A percentile compares a stretch with the other conserved stretches of the same genome.
These are phyloP conservation scores for Tubosaeta sp. DNA, from an alignment of 768 basidiomycete species.

Conservation along the genomic window DNA sequence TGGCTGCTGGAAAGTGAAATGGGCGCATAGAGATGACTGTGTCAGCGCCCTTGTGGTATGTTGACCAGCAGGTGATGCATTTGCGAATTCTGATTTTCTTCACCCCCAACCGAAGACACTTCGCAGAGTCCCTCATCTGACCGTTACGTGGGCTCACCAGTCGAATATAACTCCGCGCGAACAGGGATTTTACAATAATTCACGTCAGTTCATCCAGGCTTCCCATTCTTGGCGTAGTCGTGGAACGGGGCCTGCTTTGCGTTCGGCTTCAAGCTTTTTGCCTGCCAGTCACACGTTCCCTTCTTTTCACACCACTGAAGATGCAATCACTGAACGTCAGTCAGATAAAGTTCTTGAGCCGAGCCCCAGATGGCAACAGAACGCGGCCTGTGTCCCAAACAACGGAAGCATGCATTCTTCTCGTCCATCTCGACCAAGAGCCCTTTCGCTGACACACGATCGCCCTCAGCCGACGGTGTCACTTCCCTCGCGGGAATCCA, in stretches of 20 bases:
- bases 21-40: conserved; percentile 72
- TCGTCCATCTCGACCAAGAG: conserved; percentile 24
- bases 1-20: conserved; percentile 74
- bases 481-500: conserved; percentile 26
- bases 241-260: background rate
- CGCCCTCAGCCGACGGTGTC: conserved; percentile 14
- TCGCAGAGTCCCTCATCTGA: conserved; percentile 64
- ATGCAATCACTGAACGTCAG: background rate
- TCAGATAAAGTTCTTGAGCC: background rate
- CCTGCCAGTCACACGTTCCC: conserved; percentile 16
- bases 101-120: conserved; percentile 47
- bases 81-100: conserved; percentile 2
- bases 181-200: conserved; percentile 10
- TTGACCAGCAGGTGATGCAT: background rate
- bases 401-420: conserved; percentile 4
- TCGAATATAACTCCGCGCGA: conserved; percentile 25
- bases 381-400: background rate
- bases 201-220: conserved; percentile 7
- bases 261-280: conserved; percentile 14
- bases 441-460: conserved; percentile 27
- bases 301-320: conserved; percentile 4
- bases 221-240: conserved; percentile 21
- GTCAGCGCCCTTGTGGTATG: conserved; percentile 66
- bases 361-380: conserved; percentile 12
- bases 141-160: conserved; percentile 79